A percentile compares a stretch with the other conserved stretches of the same genome.
Conservation (phyloP, 2,329 filamentous ascomycete species). For the Elsinoe arachidis region DNA sequence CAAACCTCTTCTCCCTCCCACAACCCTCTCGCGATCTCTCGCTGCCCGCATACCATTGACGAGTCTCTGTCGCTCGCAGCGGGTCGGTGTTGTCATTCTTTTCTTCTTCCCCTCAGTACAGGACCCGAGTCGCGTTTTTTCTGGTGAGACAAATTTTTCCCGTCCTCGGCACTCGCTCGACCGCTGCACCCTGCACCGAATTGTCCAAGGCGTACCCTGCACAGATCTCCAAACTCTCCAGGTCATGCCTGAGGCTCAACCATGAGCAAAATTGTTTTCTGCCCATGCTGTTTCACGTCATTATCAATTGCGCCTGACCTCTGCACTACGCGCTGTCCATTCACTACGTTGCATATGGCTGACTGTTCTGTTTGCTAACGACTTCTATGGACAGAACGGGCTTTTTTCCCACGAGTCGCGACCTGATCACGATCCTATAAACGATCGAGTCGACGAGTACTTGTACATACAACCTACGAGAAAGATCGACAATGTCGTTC, state of each 20-base stretch:
- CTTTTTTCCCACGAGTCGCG: neutral
- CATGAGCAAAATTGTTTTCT: constrained; percentile 5
- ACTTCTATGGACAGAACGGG: neutral
- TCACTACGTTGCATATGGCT: neutral
- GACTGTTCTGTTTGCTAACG: neutral
- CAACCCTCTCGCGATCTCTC: neutral
- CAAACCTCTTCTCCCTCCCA: neutral
- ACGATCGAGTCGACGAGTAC: neutral
- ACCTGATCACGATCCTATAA: neutral
- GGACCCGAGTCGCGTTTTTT: constrained; percentile 6
- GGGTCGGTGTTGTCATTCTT: constrained; percentile 9
- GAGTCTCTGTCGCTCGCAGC: constrained; percentile 5
- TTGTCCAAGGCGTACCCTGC: neutral
- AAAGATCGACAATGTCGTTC: constrained; percentile 49
- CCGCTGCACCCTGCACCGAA: constrained; percentile 9
- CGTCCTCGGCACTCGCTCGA: constrained; percentile 9
- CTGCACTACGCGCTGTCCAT: neutral
- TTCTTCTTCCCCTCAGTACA: neutral
- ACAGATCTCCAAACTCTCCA: neutral
- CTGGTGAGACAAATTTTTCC: constrained; percentile 15
- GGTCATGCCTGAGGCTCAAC: neutral
- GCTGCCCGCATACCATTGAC: neutral
- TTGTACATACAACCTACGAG: constrained; percentile 10
- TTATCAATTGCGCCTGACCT: neutral
- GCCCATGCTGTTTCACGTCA: neutral